Evolutionary conservation across 441 rosid genomes (phyloP).

Genomic region (Theobroma grandiflorum): DNA sequence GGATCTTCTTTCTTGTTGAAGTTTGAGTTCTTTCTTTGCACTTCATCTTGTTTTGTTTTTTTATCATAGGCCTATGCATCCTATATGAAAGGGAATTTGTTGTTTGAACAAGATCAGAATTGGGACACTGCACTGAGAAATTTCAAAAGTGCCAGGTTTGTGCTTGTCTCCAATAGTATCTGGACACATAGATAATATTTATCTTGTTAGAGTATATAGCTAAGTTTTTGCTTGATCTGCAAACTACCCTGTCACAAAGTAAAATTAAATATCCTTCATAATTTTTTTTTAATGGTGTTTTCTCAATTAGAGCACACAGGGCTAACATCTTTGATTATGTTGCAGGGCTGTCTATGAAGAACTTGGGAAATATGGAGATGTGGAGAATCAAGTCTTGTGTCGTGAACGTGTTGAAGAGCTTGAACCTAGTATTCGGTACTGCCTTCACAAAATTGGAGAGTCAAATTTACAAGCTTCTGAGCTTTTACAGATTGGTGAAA

Average conservation of each 20-base stretch:
- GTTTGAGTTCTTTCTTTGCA: neutral
- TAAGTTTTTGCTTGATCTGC: conserved; percentile 21
- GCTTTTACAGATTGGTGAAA: conserved; percentile 90
- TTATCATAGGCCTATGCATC: conserved; percentile 87
- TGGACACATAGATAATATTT: neutral
- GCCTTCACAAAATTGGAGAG: conserved; percentile 93
- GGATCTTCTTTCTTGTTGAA: neutral
- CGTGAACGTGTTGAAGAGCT: conserved; percentile 98
- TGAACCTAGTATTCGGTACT: conserved; percentile 93
- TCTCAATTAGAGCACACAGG: conserved; percentile 16
- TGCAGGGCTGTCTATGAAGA: conserved; percentile 96
- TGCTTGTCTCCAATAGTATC: conserved; percentile 35
- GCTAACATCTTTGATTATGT: conserved; percentile 25
- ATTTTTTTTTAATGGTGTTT: conserved; percentile 3
- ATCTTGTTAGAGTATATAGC: conserved; percentile 4
- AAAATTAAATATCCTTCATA: neutral
- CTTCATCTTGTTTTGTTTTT: conserved; percentile 15
- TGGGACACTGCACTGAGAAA: conserved; percentile 93
- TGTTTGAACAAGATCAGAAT: conserved; percentile 97
- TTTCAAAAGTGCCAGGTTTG: conserved; percentile 94
- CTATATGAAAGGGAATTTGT: conserved; percentile 92
- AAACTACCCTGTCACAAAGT: conserved; percentile 14
- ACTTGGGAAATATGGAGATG: conserved; percentile 97
- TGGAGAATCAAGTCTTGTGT: conserved; percentile 96
- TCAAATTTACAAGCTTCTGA: conserved; percentile 90